Evolutionary conservation across 306 rosid genomes (phyloP), one percentile per base, ranked within the genome.

Genomic region (Gastrolobium bilobum): DNA sequence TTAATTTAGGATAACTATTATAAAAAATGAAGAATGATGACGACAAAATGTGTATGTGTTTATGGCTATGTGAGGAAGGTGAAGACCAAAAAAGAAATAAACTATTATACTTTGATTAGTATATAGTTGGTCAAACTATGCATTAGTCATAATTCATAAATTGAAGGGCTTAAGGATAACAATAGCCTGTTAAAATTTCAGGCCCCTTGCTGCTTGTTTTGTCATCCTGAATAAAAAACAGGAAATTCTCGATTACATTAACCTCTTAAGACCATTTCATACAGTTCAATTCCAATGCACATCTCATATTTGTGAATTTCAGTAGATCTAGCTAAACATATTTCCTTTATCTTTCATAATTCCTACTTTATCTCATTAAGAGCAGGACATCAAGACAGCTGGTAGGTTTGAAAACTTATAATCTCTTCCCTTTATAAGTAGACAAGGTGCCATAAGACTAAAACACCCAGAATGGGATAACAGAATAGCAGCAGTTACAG

Each of bases 371-470:
- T 60, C 63, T 56, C 68, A 11, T 14, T 9, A 62, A 37, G 4
- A 80, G 34, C 2, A 10, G 37, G 44, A 10, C 3, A 42, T 10
- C 6, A 6, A 7, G 30, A 61, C 71, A 42, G 4, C 2, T 30
- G 70, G 51, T 59, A 15, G 42, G 44, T 15, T 38, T 46, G 53
- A 44, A 65, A 57, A 50, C 14, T 10, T 2, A 48, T 6, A n/a
- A 81, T 50, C 4, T 69, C 20, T 39, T 30, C 64, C 46, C 38
- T 30, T n/a, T 31, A 20, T 39, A 83, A 40, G 46, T 40, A 62
- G 7, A 79, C 47, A 31, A 74, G 57, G 43, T 79, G 38, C 75
- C 42, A 61, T 38, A 60, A 68, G 38, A 35, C 11, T 40, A 79
- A 71, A 31, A 76, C 65, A 29, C 71, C 38, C 5, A 47, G 31